Evolutionary conservation across 805 yeast species (phyloP).

Genomic region (Ogataea angusta): DNA sequence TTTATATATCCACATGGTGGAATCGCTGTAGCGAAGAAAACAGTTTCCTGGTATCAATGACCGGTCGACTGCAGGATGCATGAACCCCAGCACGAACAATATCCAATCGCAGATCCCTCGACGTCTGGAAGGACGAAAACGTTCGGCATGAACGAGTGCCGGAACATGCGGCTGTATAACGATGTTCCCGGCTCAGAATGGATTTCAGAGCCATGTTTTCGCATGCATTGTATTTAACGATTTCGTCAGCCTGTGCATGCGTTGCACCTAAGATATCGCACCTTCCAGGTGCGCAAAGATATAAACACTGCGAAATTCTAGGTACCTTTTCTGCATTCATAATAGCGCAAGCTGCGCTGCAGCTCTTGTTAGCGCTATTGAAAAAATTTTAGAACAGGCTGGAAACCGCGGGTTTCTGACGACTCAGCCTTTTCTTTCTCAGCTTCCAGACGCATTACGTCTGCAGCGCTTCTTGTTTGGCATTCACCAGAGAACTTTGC

Average conservation of each 20-base stretch:
- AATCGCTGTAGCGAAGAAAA: conserved; percentile 1
- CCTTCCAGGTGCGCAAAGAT: background rate
- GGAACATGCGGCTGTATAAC: background rate
- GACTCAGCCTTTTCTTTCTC: background rate
- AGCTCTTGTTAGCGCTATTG: background rate
- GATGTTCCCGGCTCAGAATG: background rate
- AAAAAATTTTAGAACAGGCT: background rate
- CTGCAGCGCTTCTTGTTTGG: background rate
- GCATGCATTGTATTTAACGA: no score
- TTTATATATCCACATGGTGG: conserved; percentile 4
- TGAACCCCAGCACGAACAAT: background rate
- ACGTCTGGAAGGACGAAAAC: background rate
- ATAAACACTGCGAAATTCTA: background rate
- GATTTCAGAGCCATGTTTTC: background rate
- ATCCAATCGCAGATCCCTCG: background rate
- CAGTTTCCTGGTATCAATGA: conserved; percentile 1
- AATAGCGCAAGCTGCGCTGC: background rate
- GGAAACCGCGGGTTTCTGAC: background rate
- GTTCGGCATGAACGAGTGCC: background rate
- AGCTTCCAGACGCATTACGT: background rate
- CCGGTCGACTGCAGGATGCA: conserved; percentile 3
- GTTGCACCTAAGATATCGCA: background rate
- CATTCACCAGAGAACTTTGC: background rate
- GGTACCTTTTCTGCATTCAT: background rate
- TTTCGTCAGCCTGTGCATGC: no score